These are phyloP conservation scores for Arabidopsis lyrata DNA, from an alignment of 441 rosid genomes.

Conservation along the genomic window DNA sequence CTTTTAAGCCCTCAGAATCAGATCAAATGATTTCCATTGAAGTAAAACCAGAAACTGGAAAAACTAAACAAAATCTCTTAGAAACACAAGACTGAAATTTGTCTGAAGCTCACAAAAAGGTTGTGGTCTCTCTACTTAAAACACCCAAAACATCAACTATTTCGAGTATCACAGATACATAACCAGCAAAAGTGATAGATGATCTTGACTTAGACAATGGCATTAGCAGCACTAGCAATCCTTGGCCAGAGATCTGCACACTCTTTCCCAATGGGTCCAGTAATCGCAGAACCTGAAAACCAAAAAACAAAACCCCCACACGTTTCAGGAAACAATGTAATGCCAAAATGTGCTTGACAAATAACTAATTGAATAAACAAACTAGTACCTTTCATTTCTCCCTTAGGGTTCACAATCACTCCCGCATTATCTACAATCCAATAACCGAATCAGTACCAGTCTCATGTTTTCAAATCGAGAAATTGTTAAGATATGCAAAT, in stretches of 20 bases:
- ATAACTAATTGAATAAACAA: not conserved
- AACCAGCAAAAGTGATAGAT: constrained; percentile 36
- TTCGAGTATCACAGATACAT: constrained; percentile 33
- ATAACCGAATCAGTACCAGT: not conserved
- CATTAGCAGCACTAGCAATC: constrained; percentile 90
- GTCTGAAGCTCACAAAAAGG: constrained; percentile 21
- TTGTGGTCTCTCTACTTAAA: constrained; percentile 23
- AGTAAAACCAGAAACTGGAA: not conserved
- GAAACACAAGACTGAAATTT: not conserved
- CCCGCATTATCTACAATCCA: constrained; percentile 67
- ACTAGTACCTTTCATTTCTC: constrained; percentile 73
- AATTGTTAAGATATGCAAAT: not conserved
- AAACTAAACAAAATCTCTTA: constrained; percentile 4
- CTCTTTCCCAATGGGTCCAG: constrained; percentile 78
- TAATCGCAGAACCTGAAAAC: constrained; percentile 68
- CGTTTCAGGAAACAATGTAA: not conserved
- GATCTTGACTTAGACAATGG: constrained; percentile 57
- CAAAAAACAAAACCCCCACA: not conserved
- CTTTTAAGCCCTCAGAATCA: not conserved
- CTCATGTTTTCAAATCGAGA: not conserved
- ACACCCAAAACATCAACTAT: constrained; percentile 18
- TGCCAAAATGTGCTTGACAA: not conserved
- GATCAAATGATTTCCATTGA: not conserved
- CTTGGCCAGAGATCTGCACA: constrained; percentile 84
- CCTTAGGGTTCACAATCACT: constrained; percentile 72